These are phyloP conservation scores for Capsicum rhomboideum DNA, from an alignment of 257 asterid species.

Conservation along the genomic window DNA sequence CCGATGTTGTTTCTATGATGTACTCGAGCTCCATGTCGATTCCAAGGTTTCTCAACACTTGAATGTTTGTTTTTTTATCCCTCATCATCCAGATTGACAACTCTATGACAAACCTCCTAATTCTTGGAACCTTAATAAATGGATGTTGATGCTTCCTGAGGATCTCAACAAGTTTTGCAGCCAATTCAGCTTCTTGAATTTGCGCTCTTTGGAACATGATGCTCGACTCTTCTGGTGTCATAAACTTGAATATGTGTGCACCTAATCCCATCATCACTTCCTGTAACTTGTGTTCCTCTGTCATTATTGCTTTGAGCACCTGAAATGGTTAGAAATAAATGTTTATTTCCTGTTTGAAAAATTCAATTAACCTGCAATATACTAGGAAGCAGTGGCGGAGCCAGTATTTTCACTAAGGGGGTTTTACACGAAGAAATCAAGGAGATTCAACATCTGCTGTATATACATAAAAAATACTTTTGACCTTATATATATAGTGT, in stretches of 20 bases:
- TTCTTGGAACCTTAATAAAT: constrained; percentile 64
- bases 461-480: no score
- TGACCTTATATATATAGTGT: no score
- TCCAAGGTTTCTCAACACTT: constrained; percentile 38
- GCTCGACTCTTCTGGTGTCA: constrained; percentile 42
- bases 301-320: constrained; percentile 74
- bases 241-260: constrained; percentile 49
- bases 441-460: no score
- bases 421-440: no score
- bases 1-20: constrained; percentile 68
- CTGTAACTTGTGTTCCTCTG: constrained; percentile 59
- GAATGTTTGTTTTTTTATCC: constrained; percentile 26
- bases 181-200: constrained; percentile 46
- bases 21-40: constrained; percentile 54
- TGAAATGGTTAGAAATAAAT: constrained; percentile 12
- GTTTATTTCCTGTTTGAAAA: neutral
- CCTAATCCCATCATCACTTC: constrained; percentile 91
- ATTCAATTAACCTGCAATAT: neutral
- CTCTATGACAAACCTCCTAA: constrained; percentile 72
- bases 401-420: no score
- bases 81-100: constrained; percentile 87
- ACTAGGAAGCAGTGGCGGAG: no score
- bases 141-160: constrained; percentile 45
- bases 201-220: constrained; percentile 29
- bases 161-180: constrained; percentile 32